phyloP scores from a whole-genome alignment of 768 basidiomycete genomes.

The Nidula microcarpa region DNA sequence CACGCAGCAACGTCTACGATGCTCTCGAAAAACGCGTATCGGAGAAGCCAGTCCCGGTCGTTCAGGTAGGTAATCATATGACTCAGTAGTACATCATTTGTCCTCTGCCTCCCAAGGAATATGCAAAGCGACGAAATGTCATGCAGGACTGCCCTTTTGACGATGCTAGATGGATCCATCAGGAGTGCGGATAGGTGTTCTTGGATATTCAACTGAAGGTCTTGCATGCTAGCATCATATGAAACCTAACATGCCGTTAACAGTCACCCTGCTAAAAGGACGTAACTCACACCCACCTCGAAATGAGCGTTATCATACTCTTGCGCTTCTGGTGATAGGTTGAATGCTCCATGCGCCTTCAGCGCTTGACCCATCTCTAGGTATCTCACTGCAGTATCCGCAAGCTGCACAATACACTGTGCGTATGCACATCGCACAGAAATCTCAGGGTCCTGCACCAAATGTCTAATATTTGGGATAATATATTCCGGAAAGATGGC shows the following conservation, averaged over 20 bases:
- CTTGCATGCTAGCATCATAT: conserved; percentile 83
- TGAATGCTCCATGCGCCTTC: conserved; percentile 77
- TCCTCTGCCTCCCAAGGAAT: conserved; percentile 89
- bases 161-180: conserved; percentile 84
- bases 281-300: conserved; percentile 50
- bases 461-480: conserved; percentile 81
- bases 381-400: conserved; percentile 83
- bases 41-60: conserved; percentile 88
- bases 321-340: conserved; percentile 56
- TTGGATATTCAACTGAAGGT: conserved; percentile 81
- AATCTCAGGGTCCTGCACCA: conserved; percentile 81
- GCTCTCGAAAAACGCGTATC: conserved; percentile 92
- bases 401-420: conserved; percentile 79
- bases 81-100: conserved; percentile 92
- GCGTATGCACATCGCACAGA: conserved; percentile 80
- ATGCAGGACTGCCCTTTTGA: conserved; percentile 86
- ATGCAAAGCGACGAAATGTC: conserved; percentile 88
- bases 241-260: conserved; percentile 58
- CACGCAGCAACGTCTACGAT: conserved; percentile 95
- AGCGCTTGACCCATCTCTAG: conserved; percentile 92
- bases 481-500: conserved; percentile 94
- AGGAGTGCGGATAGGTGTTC: conserved; percentile 85
- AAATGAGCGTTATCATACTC: conserved; percentile 79
- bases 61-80: conserved; percentile 86
- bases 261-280: not conserved